Base-by-base conservation (phyloP, 192 early-diverging fungal species). In the Backusella psychrophila region DNA sequence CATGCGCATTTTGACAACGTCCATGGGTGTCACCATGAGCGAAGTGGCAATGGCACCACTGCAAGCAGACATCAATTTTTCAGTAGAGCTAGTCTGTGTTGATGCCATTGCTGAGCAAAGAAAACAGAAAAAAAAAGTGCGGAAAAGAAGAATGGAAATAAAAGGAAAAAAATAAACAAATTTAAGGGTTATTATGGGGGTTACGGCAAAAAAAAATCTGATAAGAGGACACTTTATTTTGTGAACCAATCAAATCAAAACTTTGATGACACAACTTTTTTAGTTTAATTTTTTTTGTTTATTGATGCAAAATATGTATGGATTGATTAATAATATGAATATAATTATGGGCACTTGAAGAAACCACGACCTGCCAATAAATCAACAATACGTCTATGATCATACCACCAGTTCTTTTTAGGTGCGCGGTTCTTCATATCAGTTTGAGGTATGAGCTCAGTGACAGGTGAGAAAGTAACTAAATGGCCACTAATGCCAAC, bases 1-100 rank as follows among this genome's bases (percentile, higher is more conserved):
- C 79, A 95, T 89, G 14, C 95, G 84, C 12, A 90, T 94, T 80
- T 96, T 96, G 56, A 96, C 87, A 19, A 96, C 92, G 79, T 96
- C 95, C 72, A 96, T 88, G 2, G 95, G 95, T 11, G 93, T 96
- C 3, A 93, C 93, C 89, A 81, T 81, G 3, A 96, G 78, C 1
- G 94, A 95, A 11, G 96, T 96, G 29, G 96, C 70, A 3, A 97
- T 79, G 5, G 96, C 94, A 0, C 96, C 96, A 8, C 83, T 81
- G 71, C 93, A 92, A 11, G 96, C 96, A 7, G 96, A 96, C 36
- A 93, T 39, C 76, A 96, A 92, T 63, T 91, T 93, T 56, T 94
- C 87, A 33, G 77, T 81, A 52, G 87, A 84, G 7, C 87, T 83
- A 68, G 67, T 86, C n/a, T 36, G 17, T 35, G 66, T 59, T 12